These are phyloP conservation scores for Leptosphaerulina australis DNA, from an alignment of 2,329 filamentous ascomycete species.

Conservation along the genomic window DNA sequence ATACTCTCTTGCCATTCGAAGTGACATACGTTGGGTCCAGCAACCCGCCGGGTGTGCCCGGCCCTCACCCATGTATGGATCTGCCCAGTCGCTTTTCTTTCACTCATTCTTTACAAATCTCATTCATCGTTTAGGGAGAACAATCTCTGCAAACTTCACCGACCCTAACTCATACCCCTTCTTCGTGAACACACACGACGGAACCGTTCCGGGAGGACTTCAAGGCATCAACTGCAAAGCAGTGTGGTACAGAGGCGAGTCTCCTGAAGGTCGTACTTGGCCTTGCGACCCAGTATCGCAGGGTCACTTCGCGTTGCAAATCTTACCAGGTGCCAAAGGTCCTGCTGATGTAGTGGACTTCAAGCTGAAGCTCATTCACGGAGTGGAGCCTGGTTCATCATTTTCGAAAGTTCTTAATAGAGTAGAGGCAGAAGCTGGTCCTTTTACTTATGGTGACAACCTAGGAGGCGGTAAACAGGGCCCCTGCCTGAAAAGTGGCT, in stretches of 20 bases:
- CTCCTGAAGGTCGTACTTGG: constrained; percentile 21
- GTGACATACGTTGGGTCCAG: not conserved
- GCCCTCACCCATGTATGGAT: not conserved
- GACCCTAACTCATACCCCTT: constrained; percentile 22
- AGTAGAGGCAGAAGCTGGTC: not conserved
- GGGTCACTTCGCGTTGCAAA: constrained; percentile 1
- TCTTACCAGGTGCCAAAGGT: not conserved
- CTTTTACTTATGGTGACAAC: not conserved
- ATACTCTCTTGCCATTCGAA: constrained; percentile 4
- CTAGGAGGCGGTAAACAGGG: no score
- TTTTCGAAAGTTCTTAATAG: not conserved
- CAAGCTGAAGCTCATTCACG: not conserved
- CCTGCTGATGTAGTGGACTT: not conserved
- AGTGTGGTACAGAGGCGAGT: constrained; percentile 20
- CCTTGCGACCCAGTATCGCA: constrained; percentile 16
- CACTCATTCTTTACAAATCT: not conserved
- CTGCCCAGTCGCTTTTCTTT: not conserved
- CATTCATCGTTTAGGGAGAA: not conserved
- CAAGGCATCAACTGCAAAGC: constrained; percentile 21
- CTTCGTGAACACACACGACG: not conserved
- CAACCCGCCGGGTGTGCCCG: not conserved
- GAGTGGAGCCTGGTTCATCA: not conserved
- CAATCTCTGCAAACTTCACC: constrained; percentile 20
- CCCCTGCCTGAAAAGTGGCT: constrained; percentile 1
- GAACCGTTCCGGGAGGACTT: constrained; percentile 12